phyloP scores from a whole-genome alignment of 495 filamentous ascomycete species.

The Annulohypoxylon nitens region DNA sequence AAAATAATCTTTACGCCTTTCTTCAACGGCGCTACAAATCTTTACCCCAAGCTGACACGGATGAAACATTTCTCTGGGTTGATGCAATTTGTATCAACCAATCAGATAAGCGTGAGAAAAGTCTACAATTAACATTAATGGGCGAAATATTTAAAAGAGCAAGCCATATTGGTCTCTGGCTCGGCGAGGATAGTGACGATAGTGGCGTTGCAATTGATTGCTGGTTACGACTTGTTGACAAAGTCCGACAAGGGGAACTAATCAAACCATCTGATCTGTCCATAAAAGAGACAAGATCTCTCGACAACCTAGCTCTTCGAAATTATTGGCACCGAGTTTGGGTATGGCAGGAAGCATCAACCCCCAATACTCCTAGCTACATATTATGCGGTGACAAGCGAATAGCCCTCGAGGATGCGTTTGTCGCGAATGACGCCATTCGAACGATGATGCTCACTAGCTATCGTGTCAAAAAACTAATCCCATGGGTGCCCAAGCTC shows the following conservation, averaged over 20 bases:
- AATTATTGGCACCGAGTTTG: slow-evolving; percentile 28
- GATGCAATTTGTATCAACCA: slow-evolving; percentile 40
- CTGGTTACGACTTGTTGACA: slow-evolving; percentile 7
- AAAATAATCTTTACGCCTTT: slow-evolving; percentile 19
- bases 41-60: not conserved
- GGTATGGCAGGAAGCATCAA: slow-evolving; percentile 31
- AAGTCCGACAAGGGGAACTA: not conserved
- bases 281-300: not conserved
- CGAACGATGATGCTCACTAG: slow-evolving; percentile 14
- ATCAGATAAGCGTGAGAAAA: slow-evolving; percentile 26
- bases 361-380: slow-evolving; percentile 7
- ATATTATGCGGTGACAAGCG: slow-evolving; percentile 25
- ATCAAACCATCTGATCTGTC: not conserved
- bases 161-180: slow-evolving; percentile 33
- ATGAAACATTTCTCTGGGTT: slow-evolving; percentile 25
- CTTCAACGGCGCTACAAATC: not conserved
- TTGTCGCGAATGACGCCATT: slow-evolving; percentile 15
- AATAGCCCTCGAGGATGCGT: slow-evolving; percentile 11
- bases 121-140: slow-evolving; percentile 35
- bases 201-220: slow-evolving; percentile 21
- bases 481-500: slow-evolving; percentile 1
- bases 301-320: slow-evolving; percentile 8
- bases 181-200: slow-evolving; percentile 27
- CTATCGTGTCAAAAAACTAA: not conserved
- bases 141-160: slow-evolving; percentile 36